Evolutionary conservation across 2,329 filamentous ascomycete genomes (phyloP).

Genomic region (Mycogone perniciosa): DNA sequence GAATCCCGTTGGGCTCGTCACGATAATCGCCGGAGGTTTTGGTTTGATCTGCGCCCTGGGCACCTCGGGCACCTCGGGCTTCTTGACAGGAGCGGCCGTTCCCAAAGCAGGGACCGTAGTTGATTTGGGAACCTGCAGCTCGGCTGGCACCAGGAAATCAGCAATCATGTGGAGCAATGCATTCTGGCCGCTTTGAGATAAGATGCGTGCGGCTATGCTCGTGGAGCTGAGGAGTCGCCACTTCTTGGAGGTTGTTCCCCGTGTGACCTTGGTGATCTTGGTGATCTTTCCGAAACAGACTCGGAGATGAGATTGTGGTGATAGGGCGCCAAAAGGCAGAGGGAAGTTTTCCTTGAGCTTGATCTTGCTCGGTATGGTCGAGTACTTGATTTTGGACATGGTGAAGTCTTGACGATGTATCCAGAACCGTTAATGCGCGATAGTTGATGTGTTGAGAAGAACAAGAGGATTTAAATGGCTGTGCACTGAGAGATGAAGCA

Average conservation of each 20-base stretch:
- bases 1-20: conserved; percentile 10
- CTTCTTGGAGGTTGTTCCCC: background rate
- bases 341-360: too few relatives aligned
- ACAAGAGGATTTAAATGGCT: background rate
- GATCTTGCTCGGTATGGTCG: too few relatives aligned
- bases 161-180: background rate
- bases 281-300: too few relatives aligned
- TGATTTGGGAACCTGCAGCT: background rate
- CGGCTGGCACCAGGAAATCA: background rate
- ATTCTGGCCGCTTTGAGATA: background rate
- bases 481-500: too few relatives aligned
- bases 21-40: conserved; percentile 5
- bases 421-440: background rate
- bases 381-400: too few relatives aligned
- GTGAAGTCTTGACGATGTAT: too few relatives aligned
- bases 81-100: background rate
- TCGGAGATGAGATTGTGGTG: background rate
- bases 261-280: background rate
- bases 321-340: too few relatives aligned
- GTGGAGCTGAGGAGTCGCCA: background rate
- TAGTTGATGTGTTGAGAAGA: background rate
- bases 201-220: background rate
- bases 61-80: too few relatives aligned
- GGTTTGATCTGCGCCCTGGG: background rate
- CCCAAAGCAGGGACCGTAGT: background rate